Percentiles rank a stretch among this genome's conserved stretches.
phyloP scores from a whole-genome alignment of 2,329 filamentous ascomycete species.

The Colletotrichum sublineola region DNA sequence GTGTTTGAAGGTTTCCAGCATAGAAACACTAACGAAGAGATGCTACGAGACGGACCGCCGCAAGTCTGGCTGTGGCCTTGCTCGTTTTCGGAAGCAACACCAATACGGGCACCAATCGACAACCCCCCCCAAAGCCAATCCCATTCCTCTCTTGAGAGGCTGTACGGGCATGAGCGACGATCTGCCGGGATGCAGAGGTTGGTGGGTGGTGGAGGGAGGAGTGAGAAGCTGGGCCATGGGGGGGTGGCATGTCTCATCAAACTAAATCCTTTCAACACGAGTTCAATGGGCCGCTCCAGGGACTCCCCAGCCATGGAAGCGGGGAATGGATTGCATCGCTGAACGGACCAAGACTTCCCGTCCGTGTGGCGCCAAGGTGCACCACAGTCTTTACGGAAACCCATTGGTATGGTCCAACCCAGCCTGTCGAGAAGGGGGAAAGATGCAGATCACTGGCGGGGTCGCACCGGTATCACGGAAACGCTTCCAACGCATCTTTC shows the following conservation, averaged over 20 bases:
- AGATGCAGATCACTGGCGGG: neutral
- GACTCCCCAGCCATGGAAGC: conserved; percentile 1
- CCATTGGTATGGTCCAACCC: conserved; percentile 24
- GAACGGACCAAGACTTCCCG: conserved; percentile 25
- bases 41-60: conserved; percentile 1
- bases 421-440: conserved; percentile 1
- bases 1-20: too few species aligned
- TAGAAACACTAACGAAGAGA: conserved; percentile 12
- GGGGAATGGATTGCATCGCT: conserved; percentile 13
- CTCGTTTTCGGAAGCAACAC: neutral
- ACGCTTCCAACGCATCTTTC: neutral
- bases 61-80: neutral
- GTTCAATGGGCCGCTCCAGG: conserved; percentile 20
- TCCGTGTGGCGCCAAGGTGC: conserved; percentile 29
- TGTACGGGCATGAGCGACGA: conserved; percentile 26
- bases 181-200: conserved; percentile 40
- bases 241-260: conserved; percentile 36
- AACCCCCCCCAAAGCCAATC: conserved; percentile 14
- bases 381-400: conserved; percentile 13
- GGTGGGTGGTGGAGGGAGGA: conserved; percentile 5
- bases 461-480: conserved; percentile 2
- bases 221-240: conserved; percentile 2
- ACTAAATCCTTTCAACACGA: conserved; percentile 29
- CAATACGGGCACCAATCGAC: neutral
- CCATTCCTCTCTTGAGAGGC: neutral